Evolutionary conservation across 495 filamentous ascomycete species (phyloP), one percentile per base, ranked within the genome.

Genomic region (Xylaria sp.): DNA sequence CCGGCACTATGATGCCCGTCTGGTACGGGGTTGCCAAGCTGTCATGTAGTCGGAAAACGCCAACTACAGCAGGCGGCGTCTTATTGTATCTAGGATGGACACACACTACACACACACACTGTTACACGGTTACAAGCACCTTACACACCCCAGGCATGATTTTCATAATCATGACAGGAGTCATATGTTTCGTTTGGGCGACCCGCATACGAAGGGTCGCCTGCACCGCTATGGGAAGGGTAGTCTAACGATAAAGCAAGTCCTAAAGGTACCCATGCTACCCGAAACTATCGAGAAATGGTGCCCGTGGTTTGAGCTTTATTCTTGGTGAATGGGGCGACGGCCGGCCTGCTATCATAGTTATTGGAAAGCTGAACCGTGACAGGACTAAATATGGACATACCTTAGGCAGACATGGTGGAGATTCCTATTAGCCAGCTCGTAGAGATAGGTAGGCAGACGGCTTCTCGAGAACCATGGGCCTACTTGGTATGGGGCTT

Each of bases 151-250:
- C 7, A 48, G 46, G 68, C 21, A 63, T 70, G 58, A 43, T 40
- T 24, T 19, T 59, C 31, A 61, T 69, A n/a, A 50, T 41, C 67
- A 52, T 70, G 43, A 50, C 19, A 37, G 58, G 7, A 41, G 44
- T 70, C 61, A 52, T 40, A 53, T n/a, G 68, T 63, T 67, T 62
- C 21, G 26, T 46, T 15, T 53, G 48, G n/a, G 48, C 46, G 29
- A 63, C 58, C 58, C 68, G 46, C 58, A 53, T 63, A 50, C 58
- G 24, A 14, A 63, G 68, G 58, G 67, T 57, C 50, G 57, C 57
- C 29, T 69, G 12, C 55, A 61, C 55, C 67, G 50, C n/a, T 59
- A 44, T 29, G 43, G 14, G n/a, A 53, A 37, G 12, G 21, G 64
- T 17, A 29, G 12, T 37, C 7, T 31, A 41, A 17, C 33, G 44